Percentiles rank a stretch among this genome's conserved stretches.
phyloP scores from a whole-genome alignment of 345 rosid genomes.

The Heritiera littoralis region DNA sequence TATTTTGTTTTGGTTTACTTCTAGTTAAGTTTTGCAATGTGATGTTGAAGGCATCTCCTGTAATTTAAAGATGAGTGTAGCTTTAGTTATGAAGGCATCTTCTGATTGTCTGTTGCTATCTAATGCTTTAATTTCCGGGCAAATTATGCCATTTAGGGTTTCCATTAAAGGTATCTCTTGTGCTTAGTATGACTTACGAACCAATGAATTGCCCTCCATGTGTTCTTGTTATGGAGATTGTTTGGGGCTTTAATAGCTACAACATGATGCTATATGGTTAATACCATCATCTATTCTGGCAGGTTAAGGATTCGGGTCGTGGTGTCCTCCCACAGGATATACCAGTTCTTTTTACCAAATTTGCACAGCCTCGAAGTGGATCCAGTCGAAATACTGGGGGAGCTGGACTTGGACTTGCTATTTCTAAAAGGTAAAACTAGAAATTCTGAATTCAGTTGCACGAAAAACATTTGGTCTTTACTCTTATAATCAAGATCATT shows the following conservation, averaged over 20 bases:
- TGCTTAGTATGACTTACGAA: background rate
- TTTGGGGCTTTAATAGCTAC: constrained; percentile 7
- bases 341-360: constrained; percentile 66
- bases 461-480: background rate
- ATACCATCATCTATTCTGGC: constrained; percentile 25
- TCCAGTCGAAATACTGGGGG: constrained; percentile 47
- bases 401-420: constrained; percentile 91
- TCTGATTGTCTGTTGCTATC: constrained; percentile 2
- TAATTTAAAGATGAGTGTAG: background rate
- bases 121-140: constrained; percentile 1
- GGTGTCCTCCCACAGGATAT: constrained; percentile 78
- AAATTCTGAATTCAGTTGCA: constrained; percentile 8
- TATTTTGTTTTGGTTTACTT: background rate
- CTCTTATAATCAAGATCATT: background rate
- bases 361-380: constrained; percentile 57
- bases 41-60: constrained; percentile 19
- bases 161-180: background rate
- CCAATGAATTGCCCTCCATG: background rate
- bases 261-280: constrained; percentile 3
- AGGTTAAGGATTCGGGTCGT: constrained; percentile 93
- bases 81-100: background rate
- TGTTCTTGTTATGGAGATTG: background rate
- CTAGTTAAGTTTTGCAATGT: background rate
- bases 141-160: background rate
- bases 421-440: constrained; percentile 72